Evolutionary conservation across 768 basidiomycete species (phyloP), one percentile per base, ranked within the genome.

Genomic region (Tricholoma matsutake): DNA sequence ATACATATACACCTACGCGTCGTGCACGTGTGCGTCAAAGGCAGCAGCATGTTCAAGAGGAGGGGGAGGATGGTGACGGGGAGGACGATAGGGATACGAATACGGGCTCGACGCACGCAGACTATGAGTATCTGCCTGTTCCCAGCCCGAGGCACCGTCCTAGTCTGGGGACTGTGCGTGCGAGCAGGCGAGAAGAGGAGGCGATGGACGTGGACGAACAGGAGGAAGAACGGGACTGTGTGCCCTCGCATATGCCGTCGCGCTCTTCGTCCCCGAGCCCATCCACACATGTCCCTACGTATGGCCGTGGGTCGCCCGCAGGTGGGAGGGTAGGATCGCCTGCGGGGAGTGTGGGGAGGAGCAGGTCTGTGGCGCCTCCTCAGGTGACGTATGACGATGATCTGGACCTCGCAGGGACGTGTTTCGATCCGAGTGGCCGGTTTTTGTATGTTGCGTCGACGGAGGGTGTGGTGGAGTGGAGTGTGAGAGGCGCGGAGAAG

Each of bases 401-500:
- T 59, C 67, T 82, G 37, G 85, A 88, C 67, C 73, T 92, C 54
- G 88, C 89, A 2, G 91, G 91, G 11, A 76, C 83, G 39, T 90
- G 86, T 62, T 92, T 91, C 64, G 90, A 91, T 70, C 89, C 88
- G 16, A 73, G 72, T 5, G 91, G 91, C 2, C 79, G 81, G 62
- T 83, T 78, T 69, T 67, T 92, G 31, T 92, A 92, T 67, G 86
- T 85, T 13, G 91, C 86, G 20, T 83, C 84, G 58, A 81, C 82
- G 61, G 71, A 77, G 61, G 85, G 86, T 37, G 77, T 95, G 25
- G 87, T 86, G 6, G 92, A 94, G 70, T 95, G 91, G 89, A 78
- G 81, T 47, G 78, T 95, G 56, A 78, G 83, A 20, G 88, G 87
- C 4, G 83, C 85, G 13, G 87, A 87, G 63, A 89, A 88, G 78